These are phyloP conservation scores for Colletotrichum limetticola DNA, from an alignment of 2,329 filamentous ascomycete genomes.

Conservation along the genomic window DNA sequence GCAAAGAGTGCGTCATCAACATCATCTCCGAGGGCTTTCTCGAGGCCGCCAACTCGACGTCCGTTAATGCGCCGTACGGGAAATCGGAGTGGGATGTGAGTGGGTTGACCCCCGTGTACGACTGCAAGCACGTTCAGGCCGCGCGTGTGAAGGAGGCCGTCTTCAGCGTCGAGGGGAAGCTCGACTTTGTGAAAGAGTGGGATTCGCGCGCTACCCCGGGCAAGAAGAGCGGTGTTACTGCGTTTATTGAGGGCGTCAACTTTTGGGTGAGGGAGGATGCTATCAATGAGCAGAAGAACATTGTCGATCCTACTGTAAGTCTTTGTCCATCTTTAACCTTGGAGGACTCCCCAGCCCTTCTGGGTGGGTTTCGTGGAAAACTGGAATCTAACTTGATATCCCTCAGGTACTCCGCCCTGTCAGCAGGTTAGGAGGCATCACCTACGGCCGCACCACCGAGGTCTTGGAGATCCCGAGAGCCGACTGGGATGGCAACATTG, in stretches of 20 bases:
- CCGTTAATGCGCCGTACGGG: constrained; percentile 81
- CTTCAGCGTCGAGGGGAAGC: constrained; percentile 83
- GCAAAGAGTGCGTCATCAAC: constrained; percentile 84
- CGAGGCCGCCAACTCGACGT: constrained; percentile 87
- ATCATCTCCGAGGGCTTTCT: constrained; percentile 86
- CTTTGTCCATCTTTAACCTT: background rate
- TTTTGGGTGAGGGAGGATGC: constrained; percentile 95
- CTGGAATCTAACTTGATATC: background rate
- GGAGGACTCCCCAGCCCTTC: too few species aligned
- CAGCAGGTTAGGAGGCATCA: constrained; percentile 84
- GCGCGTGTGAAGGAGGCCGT: constrained; percentile 85
- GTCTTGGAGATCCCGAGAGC: constrained; percentile 77
- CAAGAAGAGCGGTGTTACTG: constrained; percentile 79
- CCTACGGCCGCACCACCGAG: constrained; percentile 78
- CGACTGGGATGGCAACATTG: constrained; percentile 63
- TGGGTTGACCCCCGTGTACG: constrained; percentile 76
- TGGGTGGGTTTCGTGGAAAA: background rate
- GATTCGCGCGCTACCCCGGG: constrained; percentile 77
- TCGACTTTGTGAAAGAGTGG: constrained; percentile 81
- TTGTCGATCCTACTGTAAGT: constrained; percentile 77
- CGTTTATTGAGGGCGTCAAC: constrained; percentile 82
- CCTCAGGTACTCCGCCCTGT: constrained; percentile 76
- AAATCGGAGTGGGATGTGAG: constrained; percentile 71
- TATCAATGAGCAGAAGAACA: constrained; percentile 78
- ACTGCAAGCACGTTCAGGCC: constrained; percentile 72